Percentiles rank a stretch among this genome's conserved stretches.
These are phyloP conservation scores for Mycena galopus DNA, from an alignment of 768 basidiomycete genomes.

Conservation along the genomic window DNA sequence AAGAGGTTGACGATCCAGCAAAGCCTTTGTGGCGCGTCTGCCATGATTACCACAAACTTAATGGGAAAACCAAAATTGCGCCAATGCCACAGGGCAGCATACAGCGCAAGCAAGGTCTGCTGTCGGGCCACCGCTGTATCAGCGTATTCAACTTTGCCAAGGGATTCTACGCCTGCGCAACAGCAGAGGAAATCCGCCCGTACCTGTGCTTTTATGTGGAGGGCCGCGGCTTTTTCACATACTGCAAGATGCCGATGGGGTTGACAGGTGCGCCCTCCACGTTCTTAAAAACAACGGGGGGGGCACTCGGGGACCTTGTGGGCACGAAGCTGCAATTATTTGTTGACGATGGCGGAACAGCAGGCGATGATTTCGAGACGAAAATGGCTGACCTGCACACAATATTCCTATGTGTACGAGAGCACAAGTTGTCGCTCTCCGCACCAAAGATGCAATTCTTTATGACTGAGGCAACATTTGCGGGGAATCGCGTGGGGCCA, in stretches of 20 bases:
- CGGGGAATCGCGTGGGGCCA: too few relatives aligned
- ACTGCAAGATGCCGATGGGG: slow-evolving; percentile 54
- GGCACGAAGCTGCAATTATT: slow-evolving; percentile 46
- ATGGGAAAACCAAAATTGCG: too few relatives aligned
- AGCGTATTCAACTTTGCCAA: too few relatives aligned
- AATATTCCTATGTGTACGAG: slow-evolving; percentile 44
- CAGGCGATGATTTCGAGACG: slow-evolving; percentile 47
- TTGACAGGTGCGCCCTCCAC: slow-evolving; percentile 52
- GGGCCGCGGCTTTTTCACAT: too few relatives aligned
- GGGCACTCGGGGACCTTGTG: slow-evolving; percentile 41
- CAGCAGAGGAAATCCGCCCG: too few relatives aligned
- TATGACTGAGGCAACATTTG: too few relatives aligned
- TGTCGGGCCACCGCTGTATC: too few relatives aligned
- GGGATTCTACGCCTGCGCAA: too few relatives aligned
- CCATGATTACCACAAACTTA: slow-evolving; percentile 59
- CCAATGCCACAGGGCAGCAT: too few relatives aligned
- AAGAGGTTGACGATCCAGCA: background rate
- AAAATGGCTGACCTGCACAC: slow-evolving; percentile 39
- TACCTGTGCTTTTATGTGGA: too few relatives aligned
- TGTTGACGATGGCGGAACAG: slow-evolving; percentile 52
- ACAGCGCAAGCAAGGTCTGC: too few relatives aligned
- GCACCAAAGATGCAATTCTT: too few relatives aligned
- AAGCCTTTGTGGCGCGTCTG: slow-evolving; percentile 52
- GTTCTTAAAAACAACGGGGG: slow-evolving; percentile 46
- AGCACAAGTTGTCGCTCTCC: slow-evolving; percentile 49